Percentiles rank a stretch among this genome's conserved stretches.
Evolutionary conservation across 139 green algal species (phyloP).

Genomic region (Tetraselmis striata): DNA sequence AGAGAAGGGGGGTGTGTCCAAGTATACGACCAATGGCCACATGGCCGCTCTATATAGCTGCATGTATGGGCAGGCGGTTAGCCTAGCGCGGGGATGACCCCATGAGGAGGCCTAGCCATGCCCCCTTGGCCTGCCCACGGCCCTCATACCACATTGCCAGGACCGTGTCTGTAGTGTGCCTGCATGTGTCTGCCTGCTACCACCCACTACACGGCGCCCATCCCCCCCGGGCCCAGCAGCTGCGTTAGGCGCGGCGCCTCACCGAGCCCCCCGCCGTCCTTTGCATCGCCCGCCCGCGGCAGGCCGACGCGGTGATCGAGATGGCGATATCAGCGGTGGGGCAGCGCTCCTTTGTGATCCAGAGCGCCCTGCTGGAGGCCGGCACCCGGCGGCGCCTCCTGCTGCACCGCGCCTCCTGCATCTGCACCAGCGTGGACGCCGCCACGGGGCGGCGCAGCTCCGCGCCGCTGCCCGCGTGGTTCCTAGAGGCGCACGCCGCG

Average conservation of each 20-base stretch:
- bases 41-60: no score
- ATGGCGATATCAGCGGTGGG: neutral
- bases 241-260: neutral
- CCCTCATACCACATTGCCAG: neutral
- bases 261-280: neutral
- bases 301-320: neutral
- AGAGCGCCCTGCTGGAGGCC: neutral
- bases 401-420: neutral
- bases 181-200: neutral
- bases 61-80: no score
- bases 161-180: neutral
- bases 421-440: neutral
- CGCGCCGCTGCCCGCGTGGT: neutral
- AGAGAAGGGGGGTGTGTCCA: no score
- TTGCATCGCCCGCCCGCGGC: neutral
- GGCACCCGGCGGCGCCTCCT: neutral
- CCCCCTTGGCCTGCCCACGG: no score
- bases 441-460: neutral
- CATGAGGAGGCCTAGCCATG: no score
- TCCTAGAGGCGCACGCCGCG: neutral
- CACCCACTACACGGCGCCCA: no score
- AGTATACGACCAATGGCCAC: no score
- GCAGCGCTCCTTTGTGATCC: neutral
- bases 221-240: neutral
- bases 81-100: no score